Base-by-base conservation (phyloP, 192 early-diverging fungal genomes). In the Coemansia sp. region DNA sequence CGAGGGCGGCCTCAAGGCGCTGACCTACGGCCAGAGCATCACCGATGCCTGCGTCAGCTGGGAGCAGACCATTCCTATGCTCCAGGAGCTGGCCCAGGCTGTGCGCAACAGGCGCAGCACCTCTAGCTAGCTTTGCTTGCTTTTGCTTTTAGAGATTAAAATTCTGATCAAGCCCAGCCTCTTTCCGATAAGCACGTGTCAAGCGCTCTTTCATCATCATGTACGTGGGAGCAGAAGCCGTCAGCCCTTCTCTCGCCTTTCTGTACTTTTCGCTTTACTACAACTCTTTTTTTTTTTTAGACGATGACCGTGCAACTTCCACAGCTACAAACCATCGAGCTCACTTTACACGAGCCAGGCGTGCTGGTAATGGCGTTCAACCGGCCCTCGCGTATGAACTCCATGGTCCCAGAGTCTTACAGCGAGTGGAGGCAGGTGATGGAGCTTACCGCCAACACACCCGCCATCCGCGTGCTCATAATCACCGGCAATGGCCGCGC, bases 31-130 rank as follows among this genome's bases (percentile, higher is more conserved):
- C 62, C 86, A 92, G 69, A 87, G 85, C 61, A 93, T 98, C 74
- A 98, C 96, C 3, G 96, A 98, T 71, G 96, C 94, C 8, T 98
- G 96, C 70, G 86, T 98, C 56, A 78, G 86, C 74, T 97, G 91
- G 89, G 87, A 89, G 13, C 86, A 87, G 38, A 98, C 95, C 12
- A 85, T 90, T 36, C 78, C 75, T 13, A 88, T 95, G 81, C 79
- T 98, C 38, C 75, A 87, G 36, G 75, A 88, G 65, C 86, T 98
- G 56, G 90, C 93, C 6, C 82, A 85, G 37, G 94, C 95, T 20
- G 90, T 92, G 47, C 83, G 87, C 53, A 76, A 71, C 62, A 79
- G 92, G 55, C 86, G 88, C 58, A 21, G 28, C 61, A 36, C n/a
- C 52, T 26, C 52, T 2, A 55, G 26, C 52, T 33, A 55, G n/a